Conservation (phyloP, 2,329 filamentous ascomycete species). For the Fusarium mundagurra region DNA sequence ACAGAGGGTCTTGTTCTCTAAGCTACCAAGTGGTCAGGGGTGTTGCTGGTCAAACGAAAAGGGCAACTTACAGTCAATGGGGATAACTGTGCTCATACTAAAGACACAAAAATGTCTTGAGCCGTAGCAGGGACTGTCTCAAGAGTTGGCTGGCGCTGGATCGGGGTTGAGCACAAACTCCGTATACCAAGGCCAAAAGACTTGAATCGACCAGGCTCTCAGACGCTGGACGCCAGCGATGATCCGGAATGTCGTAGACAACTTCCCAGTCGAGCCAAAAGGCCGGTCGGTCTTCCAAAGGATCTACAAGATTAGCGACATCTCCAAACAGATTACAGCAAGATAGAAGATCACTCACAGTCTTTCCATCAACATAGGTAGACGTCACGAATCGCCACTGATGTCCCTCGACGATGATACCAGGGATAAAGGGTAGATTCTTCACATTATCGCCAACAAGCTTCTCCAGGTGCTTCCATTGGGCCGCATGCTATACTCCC, state of each 20-base stretch:
- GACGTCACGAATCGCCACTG: not conserved
- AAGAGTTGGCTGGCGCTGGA: not conserved
- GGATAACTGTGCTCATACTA: too few relatives aligned
- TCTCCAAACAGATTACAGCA: too few relatives aligned
- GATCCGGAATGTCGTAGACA: not conserved
- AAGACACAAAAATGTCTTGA: too few relatives aligned
- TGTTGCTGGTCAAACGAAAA: not conserved
- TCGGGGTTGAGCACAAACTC: not conserved
- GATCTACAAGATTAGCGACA: too few relatives aligned
- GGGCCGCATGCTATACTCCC: slow-evolving; percentile 11
- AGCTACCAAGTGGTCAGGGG: not conserved
- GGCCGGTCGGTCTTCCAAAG: too few relatives aligned
- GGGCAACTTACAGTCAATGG: too few relatives aligned
- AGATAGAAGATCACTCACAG: not conserved
- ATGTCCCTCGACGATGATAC: not conserved
- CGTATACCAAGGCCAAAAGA: slow-evolving; percentile 13
- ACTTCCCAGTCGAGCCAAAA: too few relatives aligned
- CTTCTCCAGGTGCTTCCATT: not conserved
- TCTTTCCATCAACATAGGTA: not conserved
- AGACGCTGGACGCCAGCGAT: not conserved
- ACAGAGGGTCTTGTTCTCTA: accelerated
- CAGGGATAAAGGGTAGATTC: not conserved
- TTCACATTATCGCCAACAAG: not conserved
- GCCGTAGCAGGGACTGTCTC: too few relatives aligned
- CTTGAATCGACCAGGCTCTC: not conserved